Evolutionary conservation across 2,329 filamentous ascomycete species (phyloP).

Genomic region (Trichoderma sp.): DNA sequence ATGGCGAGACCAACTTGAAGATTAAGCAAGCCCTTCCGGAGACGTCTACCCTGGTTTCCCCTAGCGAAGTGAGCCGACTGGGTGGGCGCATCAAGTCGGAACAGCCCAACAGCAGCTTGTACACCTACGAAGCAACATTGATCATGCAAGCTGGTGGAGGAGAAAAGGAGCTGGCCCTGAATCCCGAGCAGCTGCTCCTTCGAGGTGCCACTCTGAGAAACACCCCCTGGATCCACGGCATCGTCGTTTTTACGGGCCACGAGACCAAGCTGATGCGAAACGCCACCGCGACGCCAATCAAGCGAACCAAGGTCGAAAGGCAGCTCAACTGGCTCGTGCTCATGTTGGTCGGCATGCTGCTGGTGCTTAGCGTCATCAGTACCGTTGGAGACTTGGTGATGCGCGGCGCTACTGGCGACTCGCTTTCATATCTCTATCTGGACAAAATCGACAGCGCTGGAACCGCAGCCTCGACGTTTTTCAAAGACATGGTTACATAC

Average conservation of each 20-base stretch:
- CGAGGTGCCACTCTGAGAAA: conserved; percentile 92
- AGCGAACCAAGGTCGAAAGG: conserved; percentile 91
- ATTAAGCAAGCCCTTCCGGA: conserved; percentile 97
- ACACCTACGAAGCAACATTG: conserved; percentile 95
- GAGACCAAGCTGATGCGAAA: conserved; percentile 99
- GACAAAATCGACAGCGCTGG: conserved; percentile 53
- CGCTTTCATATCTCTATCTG: conserved; percentile 72
- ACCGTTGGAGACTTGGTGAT: conserved; percentile 87
- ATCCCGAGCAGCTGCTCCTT: conserved; percentile 88
- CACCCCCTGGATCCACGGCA: conserved; percentile 93
- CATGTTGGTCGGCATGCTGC: conserved; percentile 79
- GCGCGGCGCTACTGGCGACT: conserved; percentile 59
- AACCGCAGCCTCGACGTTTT: conserved; percentile 71
- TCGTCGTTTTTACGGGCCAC: conserved; percentile 90
- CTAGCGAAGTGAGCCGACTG: conserved; percentile 78
- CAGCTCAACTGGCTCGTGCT: conserved; percentile 93
- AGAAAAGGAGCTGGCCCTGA: conserved; percentile 86
- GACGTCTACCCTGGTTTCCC: conserved; percentile 82
- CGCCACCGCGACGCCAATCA: conserved; percentile 94
- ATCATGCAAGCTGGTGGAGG: conserved; percentile 87
- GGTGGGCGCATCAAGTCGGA: conserved; percentile 88
- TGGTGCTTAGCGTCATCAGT: conserved; percentile 82
- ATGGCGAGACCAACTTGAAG: conserved; percentile 97
- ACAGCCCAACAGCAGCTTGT: conserved; percentile 96
- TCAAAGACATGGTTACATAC: conserved; percentile 93